A percentile compares a stretch with the other conserved stretches of the same genome.
Evolutionary conservation across 495 filamentous ascomycete genomes (phyloP).

Genomic region (Aspergillus leporis): DNA sequence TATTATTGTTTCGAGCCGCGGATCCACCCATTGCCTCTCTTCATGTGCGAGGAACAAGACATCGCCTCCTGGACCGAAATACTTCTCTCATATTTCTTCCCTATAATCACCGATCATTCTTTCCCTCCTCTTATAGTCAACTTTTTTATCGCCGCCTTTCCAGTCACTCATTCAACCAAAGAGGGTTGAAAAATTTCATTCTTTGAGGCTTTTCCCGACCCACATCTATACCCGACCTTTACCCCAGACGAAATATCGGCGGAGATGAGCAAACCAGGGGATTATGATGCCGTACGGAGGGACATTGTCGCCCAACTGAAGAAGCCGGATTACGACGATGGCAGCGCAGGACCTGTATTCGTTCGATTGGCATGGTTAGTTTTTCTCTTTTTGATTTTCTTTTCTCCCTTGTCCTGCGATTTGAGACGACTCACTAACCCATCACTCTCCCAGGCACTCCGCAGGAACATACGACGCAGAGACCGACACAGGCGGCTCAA

Average conservation of each 20-base stretch:
- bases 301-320: conserved; percentile 56
- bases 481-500: conserved; percentile 61
- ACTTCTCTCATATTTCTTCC: conserved; percentile 21
- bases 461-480: conserved; percentile 60
- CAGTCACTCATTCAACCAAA: conserved; percentile 1
- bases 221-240: conserved; percentile 7
- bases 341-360: conserved; percentile 60
- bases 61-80: conserved; percentile 16
- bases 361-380: conserved; percentile 62
- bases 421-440: conserved; percentile 15
- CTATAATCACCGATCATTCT: conserved; percentile 8
- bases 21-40: conserved; percentile 35
- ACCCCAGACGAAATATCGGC: conserved; percentile 34
- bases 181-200: neutral
- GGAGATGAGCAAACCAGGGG: conserved; percentile 42
- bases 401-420: conserved; percentile 9
- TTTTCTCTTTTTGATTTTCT: conserved; percentile 4
- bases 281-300: conserved; percentile 54
- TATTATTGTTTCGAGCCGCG: conserved; percentile 31
- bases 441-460: conserved; percentile 49
- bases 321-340: conserved; percentile 63
- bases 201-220: conserved; percentile 4
- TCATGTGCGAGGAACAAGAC: conserved; percentile 32
- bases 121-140: conserved; percentile 7
- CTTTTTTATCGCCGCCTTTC: neutral